A percentile compares a stretch with the other conserved stretches of the same genome.
phyloP scores from a whole-genome alignment of 768 basidiomycete species.

The Chiua virens region DNA sequence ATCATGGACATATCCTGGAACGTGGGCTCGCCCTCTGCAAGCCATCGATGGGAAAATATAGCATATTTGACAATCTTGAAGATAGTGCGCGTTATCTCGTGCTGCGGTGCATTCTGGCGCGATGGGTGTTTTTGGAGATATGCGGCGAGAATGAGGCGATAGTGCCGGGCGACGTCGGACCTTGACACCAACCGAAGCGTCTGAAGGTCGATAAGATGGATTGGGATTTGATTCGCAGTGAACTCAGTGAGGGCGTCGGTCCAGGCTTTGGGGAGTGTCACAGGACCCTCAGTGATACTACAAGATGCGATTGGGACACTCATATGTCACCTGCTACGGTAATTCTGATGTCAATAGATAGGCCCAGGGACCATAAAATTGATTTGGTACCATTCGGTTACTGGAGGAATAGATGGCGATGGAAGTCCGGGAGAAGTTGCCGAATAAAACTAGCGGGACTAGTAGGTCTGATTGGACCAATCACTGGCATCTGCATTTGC shows the following conservation, averaged over 20 bases:
- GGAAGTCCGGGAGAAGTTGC: too few relatives aligned
- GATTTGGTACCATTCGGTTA: too few relatives aligned
- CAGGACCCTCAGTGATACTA: not conserved
- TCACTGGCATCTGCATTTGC: too few relatives aligned
- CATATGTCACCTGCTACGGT: not conserved
- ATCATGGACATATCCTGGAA: conserved; percentile 8
- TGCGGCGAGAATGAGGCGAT: conserved; percentile 2
- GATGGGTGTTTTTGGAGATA: conserved; percentile 8
- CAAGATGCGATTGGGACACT: not conserved
- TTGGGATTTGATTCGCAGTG: conserved; percentile 11
- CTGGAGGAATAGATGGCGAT: too few relatives aligned
- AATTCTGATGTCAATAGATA: too few relatives aligned
- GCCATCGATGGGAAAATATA: conserved; percentile 17
- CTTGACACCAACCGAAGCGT: conserved; percentile 7
- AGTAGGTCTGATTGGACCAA: too few relatives aligned
- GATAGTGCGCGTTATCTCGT: not conserved
- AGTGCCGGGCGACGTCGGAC: not conserved
- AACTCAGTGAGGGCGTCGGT: conserved; percentile 4
- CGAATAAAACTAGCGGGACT: too few relatives aligned
- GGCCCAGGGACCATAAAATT: too few relatives aligned
- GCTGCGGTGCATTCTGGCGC: not conserved
- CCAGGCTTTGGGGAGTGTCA: not conserved
- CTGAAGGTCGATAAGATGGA: conserved; percentile 10
- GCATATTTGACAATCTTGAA: conserved; percentile 11
- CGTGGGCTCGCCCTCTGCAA: conserved; percentile 9